Conservation (phyloP, 1,284 basidiomycete genomes). For the Phlebopus sp. region DNA sequence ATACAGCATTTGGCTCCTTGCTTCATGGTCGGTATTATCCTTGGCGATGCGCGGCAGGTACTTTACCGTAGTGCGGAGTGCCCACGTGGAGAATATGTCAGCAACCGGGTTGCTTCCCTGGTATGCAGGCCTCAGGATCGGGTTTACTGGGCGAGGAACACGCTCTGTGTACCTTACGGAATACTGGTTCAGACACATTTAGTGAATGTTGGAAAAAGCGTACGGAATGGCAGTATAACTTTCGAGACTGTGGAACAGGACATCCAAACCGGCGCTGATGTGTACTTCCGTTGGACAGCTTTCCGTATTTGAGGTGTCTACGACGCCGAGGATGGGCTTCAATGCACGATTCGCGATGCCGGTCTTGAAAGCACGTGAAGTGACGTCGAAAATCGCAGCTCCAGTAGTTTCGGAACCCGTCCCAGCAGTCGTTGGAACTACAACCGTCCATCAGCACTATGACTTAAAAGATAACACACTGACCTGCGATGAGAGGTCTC, state of each 20-base stretch:
- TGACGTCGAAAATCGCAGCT: conserved; percentile 94
- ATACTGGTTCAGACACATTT: neutral
- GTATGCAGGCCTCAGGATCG: conserved; percentile 88
- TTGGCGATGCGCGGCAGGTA: conserved; percentile 87
- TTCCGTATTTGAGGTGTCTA: conserved; percentile 83
- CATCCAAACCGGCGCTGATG: conserved; percentile 90
- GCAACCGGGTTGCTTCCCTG: conserved; percentile 96
- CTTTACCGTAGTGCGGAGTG: conserved; percentile 86
- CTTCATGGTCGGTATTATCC: conserved; percentile 78
- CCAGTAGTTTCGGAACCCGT: conserved; percentile 98
- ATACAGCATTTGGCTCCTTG: conserved; percentile 89
- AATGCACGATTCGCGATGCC: conserved; percentile 92
- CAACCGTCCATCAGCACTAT: conserved; percentile 2
- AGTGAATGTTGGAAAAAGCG: conserved; percentile 22
- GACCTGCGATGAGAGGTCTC: conserved; percentile 82
- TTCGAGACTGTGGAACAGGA: conserved; percentile 92
- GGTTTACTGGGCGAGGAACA: conserved; percentile 85
- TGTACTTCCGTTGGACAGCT: conserved; percentile 85
- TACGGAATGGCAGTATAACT: conserved; percentile 89
- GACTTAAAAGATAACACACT: conserved; percentile 13
- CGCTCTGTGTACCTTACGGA: conserved; percentile 79
- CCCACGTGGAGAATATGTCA: conserved; percentile 96
- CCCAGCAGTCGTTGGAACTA: conserved; percentile 92
- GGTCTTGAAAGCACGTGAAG: conserved; percentile 90
- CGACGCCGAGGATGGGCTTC: conserved; percentile 82